Conservation (phyloP, 2,329 filamentous ascomycete species). For the Aspergillus pseudoviridinutans region DNA sequence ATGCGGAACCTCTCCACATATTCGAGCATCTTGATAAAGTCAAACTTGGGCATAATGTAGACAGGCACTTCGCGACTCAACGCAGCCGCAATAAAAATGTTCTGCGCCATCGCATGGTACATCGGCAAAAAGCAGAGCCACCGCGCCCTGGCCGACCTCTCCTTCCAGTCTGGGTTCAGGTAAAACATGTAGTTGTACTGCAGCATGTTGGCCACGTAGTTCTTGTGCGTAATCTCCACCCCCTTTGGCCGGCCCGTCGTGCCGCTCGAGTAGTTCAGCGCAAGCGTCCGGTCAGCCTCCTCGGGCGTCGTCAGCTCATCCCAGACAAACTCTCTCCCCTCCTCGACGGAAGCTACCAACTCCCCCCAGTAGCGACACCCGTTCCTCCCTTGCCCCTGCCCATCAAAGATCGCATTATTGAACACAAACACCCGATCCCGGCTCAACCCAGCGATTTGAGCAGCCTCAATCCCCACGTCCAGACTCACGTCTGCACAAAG, state of each 20-base stretch:
- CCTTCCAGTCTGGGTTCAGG: conserved; percentile 48
- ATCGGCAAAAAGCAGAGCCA: conserved; percentile 70
- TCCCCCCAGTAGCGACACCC: conserved; percentile 61
- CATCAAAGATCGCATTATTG: conserved; percentile 53
- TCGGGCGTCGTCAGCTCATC: conserved; percentile 42
- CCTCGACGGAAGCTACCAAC: conserved; percentile 50
- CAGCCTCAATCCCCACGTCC: conserved; percentile 63
- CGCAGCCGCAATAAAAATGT: conserved; percentile 61
- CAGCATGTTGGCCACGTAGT: conserved; percentile 67
- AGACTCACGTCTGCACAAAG: conserved; percentile 57
- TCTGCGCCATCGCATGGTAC: conserved; percentile 72
- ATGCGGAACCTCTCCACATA: conserved; percentile 66
- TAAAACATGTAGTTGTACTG: conserved; percentile 53
- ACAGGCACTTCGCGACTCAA: conserved; percentile 54
- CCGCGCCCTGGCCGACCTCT: conserved; percentile 39
- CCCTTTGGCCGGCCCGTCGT: conserved; percentile 83
- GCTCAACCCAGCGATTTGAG: conserved; percentile 53
- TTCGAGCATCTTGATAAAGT: conserved; percentile 68
- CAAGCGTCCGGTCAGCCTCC: conserved; percentile 40
- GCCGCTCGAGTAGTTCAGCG: conserved; percentile 70
- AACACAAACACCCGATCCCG: conserved; percentile 61
- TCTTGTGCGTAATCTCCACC: conserved; percentile 73
- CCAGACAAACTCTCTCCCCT: conserved; percentile 62
- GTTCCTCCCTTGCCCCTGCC: conserved; percentile 30
- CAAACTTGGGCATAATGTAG: conserved; percentile 76